Evolutionary conservation across 106 monocot genomes (phyloP), one percentile per base, ranked within the genome.

Genomic region (Apostasia shenzhenica): DNA sequence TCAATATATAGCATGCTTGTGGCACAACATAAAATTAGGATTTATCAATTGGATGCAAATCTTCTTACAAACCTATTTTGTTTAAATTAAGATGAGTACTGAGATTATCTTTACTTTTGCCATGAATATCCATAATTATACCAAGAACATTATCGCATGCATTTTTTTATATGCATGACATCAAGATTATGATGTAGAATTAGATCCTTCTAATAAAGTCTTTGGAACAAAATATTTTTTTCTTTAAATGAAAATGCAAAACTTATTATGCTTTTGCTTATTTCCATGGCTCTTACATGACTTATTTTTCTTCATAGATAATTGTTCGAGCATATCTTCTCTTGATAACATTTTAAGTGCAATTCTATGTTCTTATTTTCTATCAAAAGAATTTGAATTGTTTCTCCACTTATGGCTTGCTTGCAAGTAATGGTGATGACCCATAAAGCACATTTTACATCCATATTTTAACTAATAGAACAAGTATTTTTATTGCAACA

Each of bases 221-320:
- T 14, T 37, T 73, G 54, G 50, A 48, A 55, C 11, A 72, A 72
- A 26, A 72, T 72, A 26, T 47, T 61, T 47, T 62, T 72, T 50
- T 72, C 1, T 37, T 72, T 4, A 4, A 14, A 43, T 50, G 47
- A 11, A 38, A 42, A 38, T 0, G 6, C 5, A 26, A 2, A 26
- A 39, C 51, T 4, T 51, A 50, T 61, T 62, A 11, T 72, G 11
- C 52, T 61, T 47, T 63, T 8, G 57, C 3, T 72, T 50, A 40
- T 39, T 8, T 47, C 63, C 26, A 13, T 5, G 49, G 46, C 10
- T 26, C 51, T 62, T 58, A 48, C 70, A 56, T 58, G 44, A n/a
- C 59, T 57, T 9, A 45, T 10, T 54, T 71, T 58, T 58, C 37
- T 2, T 12, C 10, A 3, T 44, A 7, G 26, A 26, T 26, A 59